Base-by-base conservation (phyloP, 345 rosid species). In the Eucalyptus curtisii region DNA sequence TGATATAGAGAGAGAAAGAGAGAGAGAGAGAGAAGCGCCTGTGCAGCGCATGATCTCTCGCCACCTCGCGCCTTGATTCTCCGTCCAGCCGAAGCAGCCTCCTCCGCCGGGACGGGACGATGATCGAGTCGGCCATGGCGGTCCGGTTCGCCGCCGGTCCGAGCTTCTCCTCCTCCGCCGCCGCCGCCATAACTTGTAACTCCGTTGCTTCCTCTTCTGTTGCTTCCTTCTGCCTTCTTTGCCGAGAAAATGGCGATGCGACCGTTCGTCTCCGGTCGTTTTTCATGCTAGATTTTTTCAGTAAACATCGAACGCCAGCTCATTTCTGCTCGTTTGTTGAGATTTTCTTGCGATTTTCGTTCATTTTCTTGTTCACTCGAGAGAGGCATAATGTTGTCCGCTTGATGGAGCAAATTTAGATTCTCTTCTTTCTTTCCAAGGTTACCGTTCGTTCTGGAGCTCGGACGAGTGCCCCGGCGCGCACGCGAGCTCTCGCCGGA, bases 41-140 rank as follows among this genome's bases (percentile, higher is more conserved):
- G 61, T n/a, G 48, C 53, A 30, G 68, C 88, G 8, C 45, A 11
- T 6, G 47, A 76, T 76, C 84, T 76, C 84, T 10, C 84, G 84
- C 84, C 84, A 40, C 84, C 24, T 40, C 30, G 84, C 9, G 8
- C 24, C 84, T 76, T 40, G 84, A 40, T 76, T 40, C 84, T 76
- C 84, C 84, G 84, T 76, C 13, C 84, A 40, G 84, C 47, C 42
- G 47, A 6, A 40, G 84, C 47, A 40, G 47, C 89, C 10, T 45
- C 47, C 89, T 24, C 47, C 57, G 66, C 66, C 86, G 87, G 57
- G 87, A 30, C 68, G 33, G 66, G 66, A 88, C 50, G 95, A 95
- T 93, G 95, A 94, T 91, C 86, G 96, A 96, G 87, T 91, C 96
- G 86, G 92, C 95, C 88, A 88, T 95, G 93, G 96, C 96, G 90